Base-by-base conservation (phyloP, 371 early-diverging fungal genomes). In the Apophysomyces elegans region DNA sequence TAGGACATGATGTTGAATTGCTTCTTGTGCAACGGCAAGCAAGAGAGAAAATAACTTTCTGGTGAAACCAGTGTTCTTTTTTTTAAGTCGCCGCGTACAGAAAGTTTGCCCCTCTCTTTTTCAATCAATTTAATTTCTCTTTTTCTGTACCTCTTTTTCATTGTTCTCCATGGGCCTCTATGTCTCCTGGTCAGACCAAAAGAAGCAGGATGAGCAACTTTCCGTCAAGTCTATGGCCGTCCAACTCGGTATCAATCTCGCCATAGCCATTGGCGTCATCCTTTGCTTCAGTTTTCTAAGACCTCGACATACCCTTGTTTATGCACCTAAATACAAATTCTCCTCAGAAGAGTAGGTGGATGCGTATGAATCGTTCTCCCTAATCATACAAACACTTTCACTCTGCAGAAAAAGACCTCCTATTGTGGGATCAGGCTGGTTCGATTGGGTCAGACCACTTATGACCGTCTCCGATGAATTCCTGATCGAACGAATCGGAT, bases 381-480 rank as follows among this genome's bases (percentile, higher is more conserved):
- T 26, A 26, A 26, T 13, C 14, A 13, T 36, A 41, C 16, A 56
- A 16, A 57, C 38, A 4, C 32, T 58, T 26, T 7, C 32, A 14
- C 37, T 44, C 16, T 60, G 26, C 62, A 68, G 64, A 0, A 87
- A 86, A 61, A 79, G 84, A 14, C 90, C 94, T 8, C 89, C 87
- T 32, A 81, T 80, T 9, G 80, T 91, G 50, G 77, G 75, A 1
- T 64, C 69, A 11, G 81, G 81, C 16, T 80, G 86, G 47, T 81
- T 87, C 41, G 80, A 83, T 9, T 93, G 93, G 92, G 70, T 89
- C 37, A 68, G 74, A 5, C 83, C 87, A 1, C 75, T 91, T 32
- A 75, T 86, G 70, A 72, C 69, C 8, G 79, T 84, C 5, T 78
- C 86, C 38, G 90, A 91, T 56, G 68, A 74, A 56, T 83, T 77